Evolutionary conservation across 768 basidiomycete genomes (phyloP), one percentile per base, ranked within the genome.

Genomic region (Gymnopilus junonius): DNA sequence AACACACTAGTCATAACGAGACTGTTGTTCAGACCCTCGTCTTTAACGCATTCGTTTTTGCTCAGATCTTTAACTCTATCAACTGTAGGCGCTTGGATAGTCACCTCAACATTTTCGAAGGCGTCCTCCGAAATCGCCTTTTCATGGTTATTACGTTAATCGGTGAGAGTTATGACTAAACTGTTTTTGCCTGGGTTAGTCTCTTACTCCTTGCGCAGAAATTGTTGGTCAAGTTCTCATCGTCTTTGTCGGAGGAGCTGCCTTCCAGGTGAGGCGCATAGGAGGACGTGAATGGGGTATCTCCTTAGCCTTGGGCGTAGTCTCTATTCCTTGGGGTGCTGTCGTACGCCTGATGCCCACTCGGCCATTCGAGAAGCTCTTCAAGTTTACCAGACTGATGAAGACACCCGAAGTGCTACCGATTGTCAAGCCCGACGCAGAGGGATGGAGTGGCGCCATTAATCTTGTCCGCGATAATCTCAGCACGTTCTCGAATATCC

Each of bases 31-130:
- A 90, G 70, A 95, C 97, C 0, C 80, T 99, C 17, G 94, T 98
- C 32, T 99, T 99, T 87, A 99, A 99, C 70, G 85, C 89, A n/a
- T 99, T 98, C 70, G 97, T 99, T 53, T 98, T 98, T 73, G 93
- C 94, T 29, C 97, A 99, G 75, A 95, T 99, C 68, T 95, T 92
- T 84, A 97, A 96, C 77, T 95, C 94, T 43, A 74, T 98, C 75
- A 99, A 98, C 73, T 94, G 92, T 68, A 83, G 97, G 57, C 83
- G 94, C 37, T 80, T 99, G 48, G 96, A 98, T 70, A 87, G 84
- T 62, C 85, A 87, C 54, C 81, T 95, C 62, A 99, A 99, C 76
- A 86, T 99, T 62, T 94, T 98, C 69, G 88, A 91, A 65, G 94
- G 94, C 40, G 84, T 99, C 31, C 69, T 77, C 40, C 82, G 77